Percentiles rank a stretch among this genome's conserved stretches.
phyloP scores from a whole-genome alignment of 2,329 filamentous ascomycete genomes.

The Aspergillus pseudoglaucus region DNA sequence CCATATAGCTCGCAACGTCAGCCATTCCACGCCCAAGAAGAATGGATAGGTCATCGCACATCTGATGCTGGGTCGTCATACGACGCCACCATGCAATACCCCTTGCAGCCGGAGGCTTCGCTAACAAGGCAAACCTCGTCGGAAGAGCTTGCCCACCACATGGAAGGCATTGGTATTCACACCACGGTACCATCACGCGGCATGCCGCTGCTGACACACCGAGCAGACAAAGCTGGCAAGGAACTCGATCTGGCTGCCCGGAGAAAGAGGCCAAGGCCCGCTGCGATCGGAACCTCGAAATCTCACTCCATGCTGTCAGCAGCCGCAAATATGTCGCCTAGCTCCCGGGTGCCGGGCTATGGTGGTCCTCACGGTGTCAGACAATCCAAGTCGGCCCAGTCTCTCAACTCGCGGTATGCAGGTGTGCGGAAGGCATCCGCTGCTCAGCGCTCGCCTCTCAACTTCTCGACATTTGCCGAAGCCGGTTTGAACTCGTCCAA shows the following conservation, averaged over 20 bases:
- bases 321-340: slow-evolving; percentile 38
- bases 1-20: slow-evolving; percentile 12
- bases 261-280: slow-evolving; percentile 41
- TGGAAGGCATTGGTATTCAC: slow-evolving; percentile 32
- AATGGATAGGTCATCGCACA: slow-evolving; percentile 20
- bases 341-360: slow-evolving; percentile 27
- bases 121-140: slow-evolving; percentile 26
- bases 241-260: slow-evolving; percentile 42
- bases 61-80: slow-evolving; percentile 22
- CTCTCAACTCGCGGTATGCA: slow-evolving; percentile 39
- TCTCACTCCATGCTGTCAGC: slow-evolving; percentile 32
- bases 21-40: slow-evolving; percentile 15
- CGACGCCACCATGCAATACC: slow-evolving; percentile 28
- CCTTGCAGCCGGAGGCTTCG: slow-evolving; percentile 26
- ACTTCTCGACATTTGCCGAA: slow-evolving; percentile 41
- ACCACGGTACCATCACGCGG: slow-evolving; percentile 15
- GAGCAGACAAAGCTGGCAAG: slow-evolving; percentile 26
- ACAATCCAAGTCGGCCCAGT: slow-evolving; percentile 42
- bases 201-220: slow-evolving; percentile 21
- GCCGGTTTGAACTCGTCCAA: slow-evolving; percentile 30
- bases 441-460: slow-evolving; percentile 43
- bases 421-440: slow-evolving; percentile 42
- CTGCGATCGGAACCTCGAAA: slow-evolving; percentile 39
- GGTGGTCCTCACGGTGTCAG: slow-evolving; percentile 34
- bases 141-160: slow-evolving; percentile 26